phyloP scores from a whole-genome alignment of 176 grass and related monocot species.

The Avena atlantica region DNA sequence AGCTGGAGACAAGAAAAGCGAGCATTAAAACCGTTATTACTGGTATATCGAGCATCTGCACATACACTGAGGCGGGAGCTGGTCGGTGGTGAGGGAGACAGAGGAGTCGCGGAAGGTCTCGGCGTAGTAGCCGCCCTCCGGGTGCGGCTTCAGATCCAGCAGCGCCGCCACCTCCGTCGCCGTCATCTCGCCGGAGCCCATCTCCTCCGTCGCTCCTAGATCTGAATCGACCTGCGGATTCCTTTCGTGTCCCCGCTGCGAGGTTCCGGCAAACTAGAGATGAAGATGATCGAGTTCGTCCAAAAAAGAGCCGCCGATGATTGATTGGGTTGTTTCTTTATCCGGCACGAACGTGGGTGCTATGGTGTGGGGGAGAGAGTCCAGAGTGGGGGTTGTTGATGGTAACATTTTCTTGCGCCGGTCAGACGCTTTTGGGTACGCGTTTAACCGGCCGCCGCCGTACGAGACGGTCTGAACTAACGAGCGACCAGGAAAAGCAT shows the following conservation, averaged over 20 bases:
- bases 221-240: neutral
- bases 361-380: neutral
- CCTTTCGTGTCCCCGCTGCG: neutral
- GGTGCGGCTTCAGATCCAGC: constrained; percentile 90
- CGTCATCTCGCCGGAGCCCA: constrained; percentile 61
- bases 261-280: neutral
- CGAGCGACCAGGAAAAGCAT: too few species aligned
- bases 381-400: neutral
- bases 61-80: constrained; percentile 85
- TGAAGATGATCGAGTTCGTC: constrained; percentile 4
- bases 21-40: neutral
- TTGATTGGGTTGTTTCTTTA: constrained; percentile 17
- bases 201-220: constrained; percentile 3
- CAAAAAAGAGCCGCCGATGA: neutral
- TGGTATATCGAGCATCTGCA: neutral
- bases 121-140: constrained; percentile 79
- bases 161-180: constrained; percentile 70
- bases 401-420: neutral
- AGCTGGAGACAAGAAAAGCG: neutral
- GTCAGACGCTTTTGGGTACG: neutral
- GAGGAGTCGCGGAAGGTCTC: constrained; percentile 93
- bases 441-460: neutral
- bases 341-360: neutral
- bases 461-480: neutral
- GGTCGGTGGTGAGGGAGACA: constrained; percentile 75